Conservation (phyloP, 371 early-diverging fungal genomes). For the Zopfochytrium polystomum region DNA sequence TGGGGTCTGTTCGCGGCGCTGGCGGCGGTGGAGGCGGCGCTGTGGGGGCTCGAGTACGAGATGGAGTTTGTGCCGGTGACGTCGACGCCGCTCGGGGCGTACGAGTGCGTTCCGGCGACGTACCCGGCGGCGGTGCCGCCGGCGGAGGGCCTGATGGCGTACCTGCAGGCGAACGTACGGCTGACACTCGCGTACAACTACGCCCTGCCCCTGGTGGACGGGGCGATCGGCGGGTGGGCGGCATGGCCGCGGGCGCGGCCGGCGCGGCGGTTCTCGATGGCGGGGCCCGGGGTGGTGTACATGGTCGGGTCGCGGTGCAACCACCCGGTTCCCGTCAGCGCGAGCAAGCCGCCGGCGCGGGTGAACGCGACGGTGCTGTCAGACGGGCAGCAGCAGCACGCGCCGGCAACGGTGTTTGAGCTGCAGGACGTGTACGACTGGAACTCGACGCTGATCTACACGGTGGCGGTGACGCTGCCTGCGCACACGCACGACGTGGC, state of each 20-base stretch:
- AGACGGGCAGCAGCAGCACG: too few relatives aligned
- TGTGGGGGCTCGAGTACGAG: constrained; percentile 4
- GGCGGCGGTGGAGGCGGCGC: constrained; percentile 1
- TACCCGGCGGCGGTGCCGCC: background rate
- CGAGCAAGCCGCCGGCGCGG: too few relatives aligned
- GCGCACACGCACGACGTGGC: constrained; percentile 4
- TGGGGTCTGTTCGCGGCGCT: background rate
- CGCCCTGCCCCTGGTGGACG: constrained; percentile 22
- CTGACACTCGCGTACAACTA: constrained; percentile 12
- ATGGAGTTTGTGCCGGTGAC: constrained; percentile 11
- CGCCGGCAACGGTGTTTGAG: too few relatives aligned
- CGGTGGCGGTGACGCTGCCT: background rate
- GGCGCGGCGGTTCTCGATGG: constrained; percentile 9
- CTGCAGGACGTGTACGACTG: too few relatives aligned
- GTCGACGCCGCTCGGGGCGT: constrained; percentile 8
- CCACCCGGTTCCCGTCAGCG: too few relatives aligned
- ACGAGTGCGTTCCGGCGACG: constrained; percentile 17
- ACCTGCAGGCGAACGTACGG: constrained; percentile 13
- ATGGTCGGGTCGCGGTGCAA: too few relatives aligned
- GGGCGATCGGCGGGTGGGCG: constrained; percentile 20
- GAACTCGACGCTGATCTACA: too few relatives aligned
- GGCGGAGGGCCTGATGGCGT: background rate
- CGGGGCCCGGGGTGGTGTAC: constrained; percentile 11
- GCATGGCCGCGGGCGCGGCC: constrained; percentile 24
- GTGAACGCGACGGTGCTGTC: too few relatives aligned